phyloP scores from a whole-genome alignment of 495 filamentous ascomycete genomes.

The Daldinia caldariorum region DNA sequence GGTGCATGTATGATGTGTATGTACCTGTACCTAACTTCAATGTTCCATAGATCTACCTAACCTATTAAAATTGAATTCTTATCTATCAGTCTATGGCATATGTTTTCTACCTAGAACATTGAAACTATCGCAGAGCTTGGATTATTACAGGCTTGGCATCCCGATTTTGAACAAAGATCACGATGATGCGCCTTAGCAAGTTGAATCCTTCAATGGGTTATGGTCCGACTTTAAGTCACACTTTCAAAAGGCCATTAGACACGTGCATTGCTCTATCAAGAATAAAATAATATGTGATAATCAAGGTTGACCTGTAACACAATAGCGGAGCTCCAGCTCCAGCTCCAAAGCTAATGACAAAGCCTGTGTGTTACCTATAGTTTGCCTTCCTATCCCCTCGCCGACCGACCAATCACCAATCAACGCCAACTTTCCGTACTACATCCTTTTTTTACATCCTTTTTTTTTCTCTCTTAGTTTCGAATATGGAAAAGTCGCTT shows the following conservation, averaged over 20 bases:
- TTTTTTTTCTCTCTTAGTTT: constrained; percentile 17
- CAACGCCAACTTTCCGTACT: constrained; percentile 16
- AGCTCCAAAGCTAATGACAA: background rate
- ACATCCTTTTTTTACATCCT: constrained; percentile 16
- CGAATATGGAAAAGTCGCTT: constrained; percentile 25
- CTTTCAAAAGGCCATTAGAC: constrained; percentile 15
- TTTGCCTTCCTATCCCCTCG: background rate
- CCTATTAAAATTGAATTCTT: background rate
- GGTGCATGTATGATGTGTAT: background rate
- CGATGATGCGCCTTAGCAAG: constrained; percentile 18
- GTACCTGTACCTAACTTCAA: too few relatives aligned
- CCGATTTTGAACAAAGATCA: constrained; percentile 23
- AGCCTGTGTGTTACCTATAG: constrained; percentile 4
- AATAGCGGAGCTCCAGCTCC: constrained; percentile 27
- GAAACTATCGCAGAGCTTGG: constrained; percentile 23
- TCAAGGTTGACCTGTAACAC: constrained; percentile 5
- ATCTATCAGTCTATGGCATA: background rate
- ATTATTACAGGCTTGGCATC: constrained; percentile 14
- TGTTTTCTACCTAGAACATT: too few relatives aligned
- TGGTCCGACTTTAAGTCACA: constrained; percentile 14
- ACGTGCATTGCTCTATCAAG: background rate
- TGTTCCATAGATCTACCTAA: too few relatives aligned
- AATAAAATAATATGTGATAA: background rate
- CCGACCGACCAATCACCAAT: constrained; percentile 13
- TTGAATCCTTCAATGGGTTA: constrained; percentile 19